phyloP scores from a whole-genome alignment of 306 rosid species.

The Adenanthera pavonina region DNA sequence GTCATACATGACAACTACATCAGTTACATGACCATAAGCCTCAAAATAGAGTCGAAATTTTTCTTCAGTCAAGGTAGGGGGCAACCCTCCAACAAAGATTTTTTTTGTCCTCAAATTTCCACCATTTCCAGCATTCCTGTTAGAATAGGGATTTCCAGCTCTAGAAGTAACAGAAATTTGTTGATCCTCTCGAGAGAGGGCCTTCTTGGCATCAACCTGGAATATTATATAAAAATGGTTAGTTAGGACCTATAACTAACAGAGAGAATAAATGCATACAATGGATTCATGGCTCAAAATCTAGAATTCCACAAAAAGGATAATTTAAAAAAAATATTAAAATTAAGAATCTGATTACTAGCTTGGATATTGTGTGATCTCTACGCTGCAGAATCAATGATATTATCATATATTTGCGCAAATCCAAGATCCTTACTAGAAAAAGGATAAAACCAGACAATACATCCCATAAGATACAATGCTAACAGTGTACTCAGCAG shows the following conservation, averaged over 20 bases:
- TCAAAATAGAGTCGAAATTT: conserved; percentile 86
- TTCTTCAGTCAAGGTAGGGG: conserved; percentile 86
- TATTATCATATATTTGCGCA: background rate
- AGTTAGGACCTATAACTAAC: conserved; percentile 24
- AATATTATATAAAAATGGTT: conserved; percentile 39
- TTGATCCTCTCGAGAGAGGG: conserved; percentile 95
- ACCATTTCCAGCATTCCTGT: conserved; percentile 69
- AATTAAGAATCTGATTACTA: background rate
- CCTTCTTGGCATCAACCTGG: conserved; percentile 97
- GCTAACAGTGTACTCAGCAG: background rate
- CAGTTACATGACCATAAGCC: conserved; percentile 81
- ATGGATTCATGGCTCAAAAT: background rate
- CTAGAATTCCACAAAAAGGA: background rate
- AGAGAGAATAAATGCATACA: background rate
- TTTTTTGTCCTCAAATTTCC: conserved; percentile 88
- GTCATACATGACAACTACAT: conserved; percentile 96
- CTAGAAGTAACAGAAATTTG: conserved; percentile 73
- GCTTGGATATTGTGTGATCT: background rate
- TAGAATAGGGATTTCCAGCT: conserved; percentile 65
- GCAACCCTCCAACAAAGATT: conserved; percentile 95
- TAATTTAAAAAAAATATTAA: conserved; percentile 8
- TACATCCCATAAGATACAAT: conserved; percentile 23
- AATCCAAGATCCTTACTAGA: conserved; percentile 6
- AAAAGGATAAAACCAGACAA: conserved; percentile 7
- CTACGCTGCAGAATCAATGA: background rate